These are phyloP conservation scores for Prunus fruticosa DNA, from an alignment of 306 rosid species.

Conservation along the genomic window DNA sequence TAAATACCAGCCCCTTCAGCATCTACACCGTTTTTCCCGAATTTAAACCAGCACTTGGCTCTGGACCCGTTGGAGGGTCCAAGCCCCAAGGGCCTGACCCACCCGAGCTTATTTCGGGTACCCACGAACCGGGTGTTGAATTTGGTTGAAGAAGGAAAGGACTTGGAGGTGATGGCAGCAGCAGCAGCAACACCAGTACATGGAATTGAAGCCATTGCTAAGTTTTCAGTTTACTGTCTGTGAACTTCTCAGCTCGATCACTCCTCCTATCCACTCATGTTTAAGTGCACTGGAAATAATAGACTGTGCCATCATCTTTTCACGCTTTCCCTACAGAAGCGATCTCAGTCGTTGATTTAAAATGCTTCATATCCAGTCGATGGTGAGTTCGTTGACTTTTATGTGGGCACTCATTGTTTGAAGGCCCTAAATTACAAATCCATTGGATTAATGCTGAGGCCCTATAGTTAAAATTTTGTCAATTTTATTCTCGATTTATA, in stretches of 20 bases:
- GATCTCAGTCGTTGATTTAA: background rate
- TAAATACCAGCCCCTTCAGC: constrained; percentile 98
- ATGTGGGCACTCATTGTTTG: background rate
- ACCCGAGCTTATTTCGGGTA: constrained; percentile 33
- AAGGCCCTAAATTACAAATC: background rate
- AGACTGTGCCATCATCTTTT: background rate
- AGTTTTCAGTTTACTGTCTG: constrained; percentile 11
- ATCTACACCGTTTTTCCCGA: constrained; percentile 82
- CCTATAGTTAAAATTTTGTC: too few relatives aligned
- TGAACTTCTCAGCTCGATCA: constrained; percentile 1
- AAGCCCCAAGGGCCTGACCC: constrained; percentile 32
- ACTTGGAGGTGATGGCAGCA: constrained; percentile 32
- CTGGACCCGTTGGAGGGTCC: constrained; percentile 89
- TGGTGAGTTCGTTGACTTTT: background rate
- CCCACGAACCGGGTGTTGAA: constrained; percentile 53
- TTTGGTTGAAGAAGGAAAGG: constrained; percentile 31
- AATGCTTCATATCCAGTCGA: background rate
- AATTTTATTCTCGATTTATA: too few relatives aligned
- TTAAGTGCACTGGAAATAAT: constrained; percentile 4
- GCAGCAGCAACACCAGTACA: constrained; percentile 32
- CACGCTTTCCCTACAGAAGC: background rate
- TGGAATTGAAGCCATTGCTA: constrained; percentile 72
- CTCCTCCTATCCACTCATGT: constrained; percentile 49
- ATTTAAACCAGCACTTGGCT: constrained; percentile 79
- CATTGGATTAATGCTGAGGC: too few relatives aligned